Percentiles rank a stretch among this genome's conserved stretches.
These are phyloP conservation scores for Ogataea chonburiensis DNA, from an alignment of 805 yeast species.

Conservation along the genomic window DNA sequence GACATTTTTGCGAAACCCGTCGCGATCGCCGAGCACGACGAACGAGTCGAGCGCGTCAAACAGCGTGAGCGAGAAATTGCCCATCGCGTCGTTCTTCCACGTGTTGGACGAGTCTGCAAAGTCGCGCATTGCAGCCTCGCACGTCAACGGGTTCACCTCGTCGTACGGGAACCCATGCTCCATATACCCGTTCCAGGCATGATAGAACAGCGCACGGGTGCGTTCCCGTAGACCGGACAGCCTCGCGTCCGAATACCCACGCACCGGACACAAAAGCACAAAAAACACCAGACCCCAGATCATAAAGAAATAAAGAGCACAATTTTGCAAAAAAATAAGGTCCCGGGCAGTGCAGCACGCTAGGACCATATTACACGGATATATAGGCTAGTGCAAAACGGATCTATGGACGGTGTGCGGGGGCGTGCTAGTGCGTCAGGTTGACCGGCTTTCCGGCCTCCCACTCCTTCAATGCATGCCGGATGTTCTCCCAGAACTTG, in stretches of 20 bases:
- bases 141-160: slow-evolving; percentile 73
- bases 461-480: slow-evolving; percentile 74
- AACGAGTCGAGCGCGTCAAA: slow-evolving; percentile 79
- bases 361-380: too few species aligned
- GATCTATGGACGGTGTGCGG: too few species aligned
- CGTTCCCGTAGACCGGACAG: slow-evolving; percentile 36
- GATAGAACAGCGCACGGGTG: slow-evolving; percentile 59
- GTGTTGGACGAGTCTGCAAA: slow-evolving; percentile 49
- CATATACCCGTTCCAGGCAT: slow-evolving; percentile 74
- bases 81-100: slow-evolving; percentile 77
- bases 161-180: slow-evolving; percentile 75
- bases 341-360: slow-evolving; percentile 2
- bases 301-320: not conserved
- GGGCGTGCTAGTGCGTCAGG: slow-evolving; percentile 59
- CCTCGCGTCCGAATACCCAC: slow-evolving; percentile 2
- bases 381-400: too few species aligned
- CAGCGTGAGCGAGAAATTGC: slow-evolving; percentile 76
- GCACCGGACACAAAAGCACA: not conserved
- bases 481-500: slow-evolving; percentile 82
- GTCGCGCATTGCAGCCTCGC: slow-evolving; percentile 69
- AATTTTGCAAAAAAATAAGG: too few species aligned
- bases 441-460: slow-evolving; percentile 65
- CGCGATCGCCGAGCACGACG: slow-evolving; percentile 66
- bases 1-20: slow-evolving; percentile 49
- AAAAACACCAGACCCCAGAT: not conserved